These are phyloP conservation scores for Rhodotorula sp. DNA, from an alignment of 1,284 basidiomycete genomes.

Conservation along the genomic window DNA sequence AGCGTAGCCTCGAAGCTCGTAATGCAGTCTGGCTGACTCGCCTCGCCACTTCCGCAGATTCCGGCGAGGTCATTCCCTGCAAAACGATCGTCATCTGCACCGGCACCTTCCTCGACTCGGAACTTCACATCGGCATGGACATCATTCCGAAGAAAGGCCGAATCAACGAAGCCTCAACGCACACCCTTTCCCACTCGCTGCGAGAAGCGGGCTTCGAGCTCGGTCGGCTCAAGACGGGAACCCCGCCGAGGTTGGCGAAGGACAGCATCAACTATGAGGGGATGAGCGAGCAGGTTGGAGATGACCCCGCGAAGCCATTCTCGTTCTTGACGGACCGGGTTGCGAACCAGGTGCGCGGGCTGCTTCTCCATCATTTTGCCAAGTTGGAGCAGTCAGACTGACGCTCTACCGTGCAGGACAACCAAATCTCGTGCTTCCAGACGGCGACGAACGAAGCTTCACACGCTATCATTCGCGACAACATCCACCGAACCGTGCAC, in stretches of 20 bases:
- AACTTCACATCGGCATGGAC: constrained; percentile 79
- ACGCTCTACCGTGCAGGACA: constrained; percentile 52
- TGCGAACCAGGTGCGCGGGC: constrained; percentile 50
- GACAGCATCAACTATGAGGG: constrained; percentile 66
- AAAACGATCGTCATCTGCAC: constrained; percentile 82
- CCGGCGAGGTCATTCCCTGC: constrained; percentile 71
- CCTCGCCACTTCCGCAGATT: constrained; percentile 53
- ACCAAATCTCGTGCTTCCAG: constrained; percentile 70
- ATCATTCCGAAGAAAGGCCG: constrained; percentile 74
- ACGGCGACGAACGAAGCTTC: constrained; percentile 71
- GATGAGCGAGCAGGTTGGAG: constrained; percentile 51
- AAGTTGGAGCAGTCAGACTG: too few species aligned
- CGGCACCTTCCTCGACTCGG: constrained; percentile 82
- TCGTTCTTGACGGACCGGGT: constrained; percentile 50
- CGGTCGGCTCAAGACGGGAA: constrained; percentile 81
- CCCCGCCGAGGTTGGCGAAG: constrained; percentile 73
- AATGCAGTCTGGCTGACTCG: too few species aligned
- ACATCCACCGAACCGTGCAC: constrained; percentile 72
- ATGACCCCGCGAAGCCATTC: constrained; percentile 41
- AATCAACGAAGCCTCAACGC: constrained; percentile 53
- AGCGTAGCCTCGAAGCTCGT: too few species aligned
- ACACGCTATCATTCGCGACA: constrained; percentile 68
- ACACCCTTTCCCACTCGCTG: constrained; percentile 72
- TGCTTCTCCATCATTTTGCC: not conserved
- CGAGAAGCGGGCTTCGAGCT: constrained; percentile 72